Conservation (phyloP, 129 eudicot genomes). For the Flaveria ramosissima region DNA sequence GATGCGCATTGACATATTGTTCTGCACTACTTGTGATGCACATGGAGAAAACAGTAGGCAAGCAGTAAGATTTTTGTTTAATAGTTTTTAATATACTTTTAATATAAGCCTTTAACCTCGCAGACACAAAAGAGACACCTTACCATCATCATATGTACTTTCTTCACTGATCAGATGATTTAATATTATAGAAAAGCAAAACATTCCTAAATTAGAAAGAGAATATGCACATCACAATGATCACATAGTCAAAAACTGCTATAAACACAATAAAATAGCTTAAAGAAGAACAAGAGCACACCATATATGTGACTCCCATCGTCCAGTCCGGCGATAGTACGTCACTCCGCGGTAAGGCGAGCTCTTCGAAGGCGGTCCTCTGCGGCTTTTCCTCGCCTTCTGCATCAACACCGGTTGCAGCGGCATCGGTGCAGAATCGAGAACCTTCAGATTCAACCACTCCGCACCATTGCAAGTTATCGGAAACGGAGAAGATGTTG, state of each 20-base stretch:
- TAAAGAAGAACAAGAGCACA: slow-evolving; percentile 21
- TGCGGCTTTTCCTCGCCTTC: slow-evolving; percentile 61
- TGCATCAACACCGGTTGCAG: slow-evolving; percentile 36
- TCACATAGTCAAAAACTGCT: neutral
- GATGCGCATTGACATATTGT: slow-evolving; percentile 21
- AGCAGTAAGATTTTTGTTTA: neutral
- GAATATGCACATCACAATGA: neutral
- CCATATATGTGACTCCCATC: slow-evolving; percentile 99
- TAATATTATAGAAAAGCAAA: neutral
- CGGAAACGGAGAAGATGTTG: slow-evolving; percentile 30
- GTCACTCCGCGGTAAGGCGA: slow-evolving; percentile 92
- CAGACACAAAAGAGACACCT: no score
- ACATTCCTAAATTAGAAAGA: slow-evolving; percentile 6
- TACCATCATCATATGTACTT: no score
- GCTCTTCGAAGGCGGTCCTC: slow-evolving; percentile 90
- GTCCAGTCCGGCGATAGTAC: slow-evolving; percentile 87
- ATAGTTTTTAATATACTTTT: no score
- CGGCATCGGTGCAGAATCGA: slow-evolving; percentile 34
- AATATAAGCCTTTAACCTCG: no score
- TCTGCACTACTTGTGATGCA: slow-evolving; percentile 16
- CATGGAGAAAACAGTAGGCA: neutral
- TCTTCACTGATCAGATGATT: neutral
- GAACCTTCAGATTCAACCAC: slow-evolving; percentile 69
- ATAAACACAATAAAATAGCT: neutral
- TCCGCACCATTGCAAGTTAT: slow-evolving; percentile 28